Evolutionary conservation across 2,329 filamentous ascomycete genomes (phyloP).

Genomic region (Tolypocladium tundrense): DNA sequence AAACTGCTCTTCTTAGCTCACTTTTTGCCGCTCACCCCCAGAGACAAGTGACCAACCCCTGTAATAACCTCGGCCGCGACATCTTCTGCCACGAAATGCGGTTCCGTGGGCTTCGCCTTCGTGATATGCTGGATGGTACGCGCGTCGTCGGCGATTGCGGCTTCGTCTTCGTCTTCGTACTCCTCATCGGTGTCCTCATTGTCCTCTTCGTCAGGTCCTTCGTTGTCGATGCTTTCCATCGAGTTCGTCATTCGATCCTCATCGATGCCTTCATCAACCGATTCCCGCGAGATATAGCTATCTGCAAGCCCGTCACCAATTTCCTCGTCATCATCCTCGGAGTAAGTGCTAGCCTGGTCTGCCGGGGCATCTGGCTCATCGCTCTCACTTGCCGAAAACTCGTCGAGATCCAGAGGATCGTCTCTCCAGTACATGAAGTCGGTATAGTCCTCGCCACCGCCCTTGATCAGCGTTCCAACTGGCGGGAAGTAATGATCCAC

Average conservation of each 20-base stretch:
- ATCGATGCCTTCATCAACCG: slow-evolving; percentile 27
- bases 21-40: slow-evolving; percentile 28
- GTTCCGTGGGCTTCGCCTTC: slow-evolving; percentile 3
- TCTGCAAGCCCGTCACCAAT: slow-evolving; percentile 35
- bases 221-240: slow-evolving; percentile 30
- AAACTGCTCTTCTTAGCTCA: slow-evolving; percentile 17
- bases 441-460: slow-evolving; percentile 87
- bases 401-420: slow-evolving; percentile 69
- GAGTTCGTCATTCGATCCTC: slow-evolving; percentile 28
- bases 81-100: slow-evolving; percentile 29
- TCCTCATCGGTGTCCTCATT: slow-evolving; percentile 28
- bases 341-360: slow-evolving; percentile 32
- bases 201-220: slow-evolving; percentile 22
- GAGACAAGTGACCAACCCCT: slow-evolving; percentile 42
- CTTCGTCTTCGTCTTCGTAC: slow-evolving; percentile 15
- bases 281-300: slow-evolving; percentile 44
- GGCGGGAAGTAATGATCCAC: slow-evolving; percentile 98
- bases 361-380: slow-evolving; percentile 41
- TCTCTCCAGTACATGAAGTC: slow-evolving; percentile 98
- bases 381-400: slow-evolving; percentile 77
- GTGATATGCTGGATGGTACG: slow-evolving; percentile 5
- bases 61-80: slow-evolving; percentile 47
- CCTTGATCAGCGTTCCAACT: slow-evolving; percentile 73
- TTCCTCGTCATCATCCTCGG: slow-evolving; percentile 34
- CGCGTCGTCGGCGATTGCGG: slow-evolving; percentile 9